These are phyloP conservation scores for Eutypella sp. DNA, from an alignment of 2,329 filamentous ascomycete genomes.

Conservation along the genomic window DNA sequence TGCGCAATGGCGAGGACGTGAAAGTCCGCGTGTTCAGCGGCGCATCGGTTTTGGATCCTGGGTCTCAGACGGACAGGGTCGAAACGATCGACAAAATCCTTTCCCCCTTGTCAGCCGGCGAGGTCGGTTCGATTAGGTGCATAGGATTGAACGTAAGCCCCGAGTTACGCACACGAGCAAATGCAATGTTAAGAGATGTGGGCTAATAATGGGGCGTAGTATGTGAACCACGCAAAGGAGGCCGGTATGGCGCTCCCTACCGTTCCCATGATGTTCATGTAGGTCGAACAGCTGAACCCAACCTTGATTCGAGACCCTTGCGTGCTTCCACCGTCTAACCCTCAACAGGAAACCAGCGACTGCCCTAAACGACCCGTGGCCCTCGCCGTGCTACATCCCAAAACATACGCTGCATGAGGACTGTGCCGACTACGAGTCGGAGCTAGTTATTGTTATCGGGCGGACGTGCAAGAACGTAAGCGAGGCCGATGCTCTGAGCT, in stretches of 20 bases:
- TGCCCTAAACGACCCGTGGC: conserved; percentile 49
- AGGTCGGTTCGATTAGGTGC: conserved; percentile 54
- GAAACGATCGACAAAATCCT: conserved; percentile 44
- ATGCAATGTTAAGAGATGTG: neutral
- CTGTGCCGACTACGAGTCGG: conserved; percentile 55
- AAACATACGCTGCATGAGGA: conserved; percentile 47
- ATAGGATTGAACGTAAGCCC: conserved; percentile 49
- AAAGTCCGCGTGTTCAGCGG: conserved; percentile 53
- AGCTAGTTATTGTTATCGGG: conserved; percentile 53
- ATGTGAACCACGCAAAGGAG: conserved; percentile 38
- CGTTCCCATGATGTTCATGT: conserved; percentile 52
- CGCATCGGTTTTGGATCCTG: conserved; percentile 50
- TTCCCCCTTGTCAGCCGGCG: conserved; percentile 42
- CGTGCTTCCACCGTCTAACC: conserved; percentile 7
- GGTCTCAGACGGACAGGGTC: conserved; percentile 38
- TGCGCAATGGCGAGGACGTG: conserved; percentile 52
- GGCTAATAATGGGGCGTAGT: conserved; percentile 17
- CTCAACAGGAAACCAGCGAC: conserved; percentile 44
- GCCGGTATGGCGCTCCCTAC: conserved; percentile 47
- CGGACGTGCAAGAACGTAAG: conserved; percentile 47
- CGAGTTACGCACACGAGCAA: neutral
- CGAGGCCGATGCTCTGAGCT: conserved; percentile 51
- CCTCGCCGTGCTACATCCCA: conserved; percentile 45
- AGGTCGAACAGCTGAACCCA: conserved; percentile 5
- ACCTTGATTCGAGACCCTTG: conserved; percentile 1